These are phyloP conservation scores for Barnettozyma sp. DNA, from an alignment of 805 yeast genomes.

Conservation along the genomic window DNA sequence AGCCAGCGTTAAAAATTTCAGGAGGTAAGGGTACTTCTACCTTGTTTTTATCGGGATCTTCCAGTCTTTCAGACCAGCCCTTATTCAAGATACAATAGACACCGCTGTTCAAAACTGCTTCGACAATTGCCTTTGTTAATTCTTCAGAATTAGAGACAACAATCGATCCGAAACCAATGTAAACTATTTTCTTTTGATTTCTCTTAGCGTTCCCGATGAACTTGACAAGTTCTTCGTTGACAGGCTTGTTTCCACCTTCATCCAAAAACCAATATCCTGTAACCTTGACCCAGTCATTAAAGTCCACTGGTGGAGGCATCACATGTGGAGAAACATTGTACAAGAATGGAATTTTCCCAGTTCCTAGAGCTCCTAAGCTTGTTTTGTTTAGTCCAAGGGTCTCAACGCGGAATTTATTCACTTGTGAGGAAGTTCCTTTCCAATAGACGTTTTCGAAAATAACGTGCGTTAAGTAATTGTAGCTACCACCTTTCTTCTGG, in stretches of 20 bases:
- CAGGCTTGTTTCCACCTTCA: conserved; percentile 59
- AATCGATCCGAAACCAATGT: conserved; percentile 94
- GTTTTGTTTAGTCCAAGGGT: conserved; percentile 62
- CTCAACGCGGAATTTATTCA: conserved; percentile 80
- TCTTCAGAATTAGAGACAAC: conserved; percentile 79
- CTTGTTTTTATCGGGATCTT: conserved; percentile 27
- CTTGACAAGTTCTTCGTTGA: conserved; percentile 42
- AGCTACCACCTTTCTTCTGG: conserved; percentile 86
- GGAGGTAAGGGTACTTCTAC: conserved; percentile 49
- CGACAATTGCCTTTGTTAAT: conserved; percentile 68
- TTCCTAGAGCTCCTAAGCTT: conserved; percentile 62
- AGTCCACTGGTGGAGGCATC: conserved; percentile 89
- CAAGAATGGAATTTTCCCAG: conserved; percentile 75
- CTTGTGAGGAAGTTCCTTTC: conserved; percentile 84
- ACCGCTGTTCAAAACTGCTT: conserved; percentile 73
- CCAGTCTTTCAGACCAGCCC: conserved; percentile 86
- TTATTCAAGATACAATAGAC: conserved; percentile 84
- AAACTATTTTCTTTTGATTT: conserved; percentile 66
- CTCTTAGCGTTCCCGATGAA: conserved; percentile 58
- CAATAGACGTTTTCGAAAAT: conserved; percentile 90
- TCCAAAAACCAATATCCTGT: conserved; percentile 95
- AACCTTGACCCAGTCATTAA: conserved; percentile 90
- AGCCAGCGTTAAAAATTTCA: conserved; percentile 61
- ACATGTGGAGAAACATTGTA: conserved; percentile 85
- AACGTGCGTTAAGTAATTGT: conserved; percentile 87